phyloP scores from a whole-genome alignment of 2,329 filamentous ascomycete genomes.

The Atkinsonella texensis region DNA sequence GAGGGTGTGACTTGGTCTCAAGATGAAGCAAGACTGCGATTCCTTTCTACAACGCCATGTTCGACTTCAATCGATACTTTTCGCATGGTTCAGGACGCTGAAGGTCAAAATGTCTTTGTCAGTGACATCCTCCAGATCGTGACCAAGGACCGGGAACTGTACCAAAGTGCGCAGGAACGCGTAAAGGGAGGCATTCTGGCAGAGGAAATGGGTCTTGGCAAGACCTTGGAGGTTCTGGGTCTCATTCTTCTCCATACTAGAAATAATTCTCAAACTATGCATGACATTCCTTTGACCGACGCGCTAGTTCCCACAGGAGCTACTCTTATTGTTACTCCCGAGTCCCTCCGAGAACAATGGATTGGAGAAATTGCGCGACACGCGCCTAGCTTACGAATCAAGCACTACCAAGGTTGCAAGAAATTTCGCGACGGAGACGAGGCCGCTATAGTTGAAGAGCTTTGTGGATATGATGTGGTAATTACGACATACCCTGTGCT shows the following conservation, averaged over 20 bases:
- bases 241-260: slow-evolving; percentile 51
- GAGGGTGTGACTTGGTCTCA: slow-evolving; percentile 46
- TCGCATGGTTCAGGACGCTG: slow-evolving; percentile 20
- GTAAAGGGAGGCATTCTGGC: slow-evolving; percentile 54
- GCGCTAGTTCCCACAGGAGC: slow-evolving; percentile 37
- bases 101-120: slow-evolving; percentile 33
- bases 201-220: slow-evolving; percentile 76
- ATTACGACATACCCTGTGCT: slow-evolving; percentile 59
- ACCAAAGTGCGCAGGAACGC: slow-evolving; percentile 27
- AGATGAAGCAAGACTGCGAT: slow-evolving; percentile 10
- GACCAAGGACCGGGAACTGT: slow-evolving; percentile 34
- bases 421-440: slow-evolving; percentile 23
- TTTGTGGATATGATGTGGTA: slow-evolving; percentile 45
- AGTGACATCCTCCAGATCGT: slow-evolving; percentile 53
- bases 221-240: slow-evolving; percentile 64
- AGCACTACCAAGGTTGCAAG: slow-evolving; percentile 42
- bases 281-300: slow-evolving; percentile 23
- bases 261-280: neutral
- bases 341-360: slow-evolving; percentile 48
- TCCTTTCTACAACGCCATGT: slow-evolving; percentile 6
- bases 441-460: slow-evolving; percentile 26
- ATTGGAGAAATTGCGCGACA: slow-evolving; percentile 45
- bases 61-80: slow-evolving; percentile 16
- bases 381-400: slow-evolving; percentile 43
- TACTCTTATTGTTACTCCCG: slow-evolving; percentile 50